Base-by-base conservation (phyloP, 805 yeast species). In the Pichia eremophila region DNA sequence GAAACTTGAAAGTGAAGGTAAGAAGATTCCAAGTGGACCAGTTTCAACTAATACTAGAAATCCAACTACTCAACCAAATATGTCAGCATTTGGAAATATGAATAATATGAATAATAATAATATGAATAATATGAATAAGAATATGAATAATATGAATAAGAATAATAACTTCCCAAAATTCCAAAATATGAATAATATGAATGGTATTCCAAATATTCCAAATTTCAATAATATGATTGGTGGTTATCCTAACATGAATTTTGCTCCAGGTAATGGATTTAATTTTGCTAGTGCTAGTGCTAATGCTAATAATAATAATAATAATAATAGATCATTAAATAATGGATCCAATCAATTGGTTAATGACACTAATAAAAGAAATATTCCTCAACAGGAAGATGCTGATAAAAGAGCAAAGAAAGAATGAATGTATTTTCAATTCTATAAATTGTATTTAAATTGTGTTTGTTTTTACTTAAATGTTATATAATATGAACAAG, bases 371-470 rank as follows among this genome's bases (percentile, higher is more conserved):
- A 34, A 34, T 34, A 34, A 34, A 15, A 34, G 36, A 34, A 12
- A 14, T 34, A 8, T 34, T 8, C 10, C 36, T 14, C 17, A 34
- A 15, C 8, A 12, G 12, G 36, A 34, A 34, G 47, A 46, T 8
- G 47, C 51, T 15, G 58, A 57, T 19, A 58, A 57, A 49, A 55
- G 58, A 40, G 41, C 48, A 15, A 59, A 58, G 41, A 48, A 56
- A 4, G 56, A 56, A 22, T 51, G 34, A 44, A 34, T 14, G 5
- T 34, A 5, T 22, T 22, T 22, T 22, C 25, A 22, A 4, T 3
- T 7, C 5, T 34, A 12, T 34, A 5, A 7, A 7, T 15, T 10
- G 8, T 12, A 34, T 10, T 12, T 34, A 34, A 15, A 14, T 34
- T 14, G 36, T 34, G 8, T 15, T 32, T 32, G 35, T 32, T 34